These are phyloP conservation scores for Sporobolomyces pararoseus DNA, from an alignment of 768 basidiomycete genomes.

Conservation along the genomic window DNA sequence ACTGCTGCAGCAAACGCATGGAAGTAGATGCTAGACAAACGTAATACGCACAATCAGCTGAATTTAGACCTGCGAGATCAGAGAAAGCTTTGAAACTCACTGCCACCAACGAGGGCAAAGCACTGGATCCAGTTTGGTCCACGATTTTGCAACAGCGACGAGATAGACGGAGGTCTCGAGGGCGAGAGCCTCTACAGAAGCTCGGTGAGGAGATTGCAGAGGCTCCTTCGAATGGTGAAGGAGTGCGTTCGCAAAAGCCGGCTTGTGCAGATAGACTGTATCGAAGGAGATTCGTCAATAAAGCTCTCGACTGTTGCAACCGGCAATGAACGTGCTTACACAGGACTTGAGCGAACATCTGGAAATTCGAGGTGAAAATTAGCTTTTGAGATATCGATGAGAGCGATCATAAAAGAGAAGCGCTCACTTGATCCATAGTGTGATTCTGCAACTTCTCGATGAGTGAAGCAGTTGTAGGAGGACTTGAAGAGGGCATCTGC, in stretches of 20 bases:
- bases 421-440: constrained; percentile 22
- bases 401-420: neutral
- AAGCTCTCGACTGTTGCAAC: too few relatives aligned
- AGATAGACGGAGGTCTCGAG: constrained; percentile 36
- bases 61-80: neutral
- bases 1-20: constrained; percentile 32
- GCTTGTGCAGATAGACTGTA: constrained; percentile 34
- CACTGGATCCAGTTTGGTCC: constrained; percentile 13
- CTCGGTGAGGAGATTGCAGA: constrained; percentile 20
- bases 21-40: constrained; percentile 25
- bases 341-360: constrained; percentile 31
- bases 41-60: neutral
- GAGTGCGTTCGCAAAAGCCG: constrained; percentile 27
- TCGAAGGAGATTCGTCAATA: neutral
- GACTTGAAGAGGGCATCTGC: neutral
- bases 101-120: constrained; percentile 33
- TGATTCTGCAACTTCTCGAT: constrained; percentile 1
- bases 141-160: constrained; percentile 30
- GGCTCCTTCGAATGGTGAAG: constrained; percentile 24
- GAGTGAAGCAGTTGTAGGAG: neutral
- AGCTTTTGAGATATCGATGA: neutral
- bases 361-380: neutral
- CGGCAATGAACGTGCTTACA: neutral
- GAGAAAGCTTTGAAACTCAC: neutral
- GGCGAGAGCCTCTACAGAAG: constrained; percentile 24